phyloP scores from a whole-genome alignment of 2,329 filamentous ascomycete genomes.

The Fusarium succisae region DNA sequence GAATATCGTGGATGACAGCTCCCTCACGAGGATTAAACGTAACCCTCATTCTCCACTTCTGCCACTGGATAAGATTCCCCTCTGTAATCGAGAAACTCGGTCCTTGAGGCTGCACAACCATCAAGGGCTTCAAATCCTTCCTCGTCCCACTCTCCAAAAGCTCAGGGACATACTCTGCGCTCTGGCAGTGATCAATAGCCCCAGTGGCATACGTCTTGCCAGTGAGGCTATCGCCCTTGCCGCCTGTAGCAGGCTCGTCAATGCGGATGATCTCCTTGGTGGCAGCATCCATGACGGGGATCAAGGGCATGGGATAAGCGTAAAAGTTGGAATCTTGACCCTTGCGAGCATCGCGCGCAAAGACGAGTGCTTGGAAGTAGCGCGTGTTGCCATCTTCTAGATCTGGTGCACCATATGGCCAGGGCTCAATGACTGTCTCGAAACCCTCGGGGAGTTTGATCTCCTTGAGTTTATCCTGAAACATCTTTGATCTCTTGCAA shows the following conservation, averaged over 20 bases:
- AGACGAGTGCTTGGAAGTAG: constrained; percentile 48
- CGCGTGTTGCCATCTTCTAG: constrained; percentile 43
- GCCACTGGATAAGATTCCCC: constrained; percentile 61
- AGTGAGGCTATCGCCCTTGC: constrained; percentile 39
- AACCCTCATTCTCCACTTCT: constrained; percentile 75
- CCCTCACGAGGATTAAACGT: constrained; percentile 77
- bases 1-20: constrained; percentile 73
- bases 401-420: constrained; percentile 47
- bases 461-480: constrained; percentile 45
- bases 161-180: constrained; percentile 54
- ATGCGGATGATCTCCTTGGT: constrained; percentile 47
- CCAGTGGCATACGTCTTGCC: constrained; percentile 26
- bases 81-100: constrained; percentile 54
- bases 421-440: constrained; percentile 47
- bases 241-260: constrained; percentile 48
- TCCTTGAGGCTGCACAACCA: constrained; percentile 52
- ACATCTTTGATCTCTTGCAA: constrained; percentile 42
- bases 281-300: constrained; percentile 52
- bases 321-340: constrained; percentile 63
- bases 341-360: constrained; percentile 43
- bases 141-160: constrained; percentile 53
- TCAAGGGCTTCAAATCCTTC: constrained; percentile 67
- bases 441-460: constrained; percentile 44
- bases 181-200: constrained; percentile 45
- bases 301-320: constrained; percentile 61